Conservation (phyloP, 2,329 filamentous ascomycete species). For the Trichoderma arundinaceum region DNA sequence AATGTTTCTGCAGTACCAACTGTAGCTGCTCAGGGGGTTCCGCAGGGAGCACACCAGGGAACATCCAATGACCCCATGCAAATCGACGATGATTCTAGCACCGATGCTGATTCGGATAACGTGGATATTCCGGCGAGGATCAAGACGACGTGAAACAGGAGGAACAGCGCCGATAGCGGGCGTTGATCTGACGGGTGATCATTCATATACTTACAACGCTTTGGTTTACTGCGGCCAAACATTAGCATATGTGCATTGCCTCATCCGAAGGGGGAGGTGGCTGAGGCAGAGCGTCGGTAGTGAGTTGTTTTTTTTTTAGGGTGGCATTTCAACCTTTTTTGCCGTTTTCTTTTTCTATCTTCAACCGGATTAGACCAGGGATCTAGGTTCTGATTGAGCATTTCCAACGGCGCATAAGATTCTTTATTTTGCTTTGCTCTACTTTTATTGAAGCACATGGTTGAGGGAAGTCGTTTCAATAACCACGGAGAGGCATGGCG, state of each 20-base stretch:
- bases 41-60: slow-evolving; percentile 23
- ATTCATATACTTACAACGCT: not conserved
- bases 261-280: not conserved
- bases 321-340: not conserved
- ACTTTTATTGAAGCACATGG: not conserved
- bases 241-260: not conserved
- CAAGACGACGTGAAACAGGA: not conserved
- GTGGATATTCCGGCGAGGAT: slow-evolving; percentile 42
- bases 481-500: not conserved
- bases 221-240: not conserved
- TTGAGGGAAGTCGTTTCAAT: slow-evolving; percentile 2
- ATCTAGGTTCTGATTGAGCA: not conserved
- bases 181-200: not conserved
- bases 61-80: slow-evolving; percentile 40
- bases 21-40: not conserved
- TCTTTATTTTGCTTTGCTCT: slow-evolving; percentile 3
- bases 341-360: not conserved
- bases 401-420: slow-evolving; percentile 4
- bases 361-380: not conserved
- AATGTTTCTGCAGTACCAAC: not conserved
- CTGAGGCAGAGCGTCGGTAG: not conserved
- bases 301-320: not conserved
- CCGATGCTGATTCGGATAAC: slow-evolving; percentile 34
- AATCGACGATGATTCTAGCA: slow-evolving; percentile 35
- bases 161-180: too few species aligned